Evolutionary conservation across 345 rosid species (phyloP), one percentile per base, ranked within the genome.

Genomic region (Erysimum cheiranthoides): DNA sequence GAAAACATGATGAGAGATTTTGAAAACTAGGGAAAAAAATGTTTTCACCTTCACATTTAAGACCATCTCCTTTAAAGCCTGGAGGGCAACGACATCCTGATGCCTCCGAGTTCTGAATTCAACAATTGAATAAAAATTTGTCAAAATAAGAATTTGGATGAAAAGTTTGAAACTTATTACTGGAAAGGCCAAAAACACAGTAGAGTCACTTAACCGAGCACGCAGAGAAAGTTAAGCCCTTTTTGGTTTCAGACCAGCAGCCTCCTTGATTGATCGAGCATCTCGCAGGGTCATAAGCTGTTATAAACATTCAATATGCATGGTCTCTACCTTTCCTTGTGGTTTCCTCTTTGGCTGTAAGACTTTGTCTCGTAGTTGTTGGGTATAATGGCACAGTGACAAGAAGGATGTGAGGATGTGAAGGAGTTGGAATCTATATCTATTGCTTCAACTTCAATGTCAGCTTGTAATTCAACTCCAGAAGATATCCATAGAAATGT

Each of bases 211-310:
- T 75, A 84, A 94, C 99, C 80, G 87, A 83, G 71, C 97, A 92
- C 39, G 99, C 97, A 0, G 97, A 95, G 86, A 80, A 87, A 52
- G 84, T 84, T 67, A 40, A 47, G 45, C 88, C 97, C 47, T 85
- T 38, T 74, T 28, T 81, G 35, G 90, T 57, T 12, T 90, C 96
- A n/a, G 93, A 89, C 99, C 99, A 95, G 84, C 99, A 95, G 14
- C 97, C 93, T 68, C 99, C 97, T 61, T 86, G 80, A 73, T 84
- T 71, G 14, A 95, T 78, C 8, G 87, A 68, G 68, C 99, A 95
- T 63, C 99, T 84, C 34, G 87, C 92, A 71, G 97, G 88, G 47
- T 97, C 97, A 80, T 79, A 78, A 49, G 91, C 99, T 95, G 90
- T 73, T 18, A 51, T 56, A 71, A 50, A n/a, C 25, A 21, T 21